Evolutionary conservation across 768 basidiomycete species (phyloP).

Genomic region (Kondoa subrosea): DNA sequence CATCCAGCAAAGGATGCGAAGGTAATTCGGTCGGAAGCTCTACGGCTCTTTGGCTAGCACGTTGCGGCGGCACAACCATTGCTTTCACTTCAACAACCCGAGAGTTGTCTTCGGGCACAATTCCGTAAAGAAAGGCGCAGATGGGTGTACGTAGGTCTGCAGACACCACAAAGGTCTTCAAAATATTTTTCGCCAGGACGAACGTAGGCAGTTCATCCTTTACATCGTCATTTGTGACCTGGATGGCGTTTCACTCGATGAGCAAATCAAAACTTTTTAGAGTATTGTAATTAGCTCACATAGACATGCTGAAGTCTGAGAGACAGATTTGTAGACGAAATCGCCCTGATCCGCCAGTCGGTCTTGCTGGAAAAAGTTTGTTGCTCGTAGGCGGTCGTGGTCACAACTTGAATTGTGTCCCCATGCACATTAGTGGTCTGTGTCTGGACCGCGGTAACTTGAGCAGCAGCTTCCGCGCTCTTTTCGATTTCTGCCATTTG

Average conservation of each 20-base stretch:
- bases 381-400: constrained; percentile 95
- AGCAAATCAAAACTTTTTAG: no score
- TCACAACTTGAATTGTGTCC: constrained; percentile 85
- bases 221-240: constrained; percentile 97
- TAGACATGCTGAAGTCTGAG: constrained; percentile 96
- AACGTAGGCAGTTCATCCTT: constrained; percentile 95
- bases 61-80: constrained; percentile 91
- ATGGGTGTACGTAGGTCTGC: constrained; percentile 92
- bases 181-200: constrained; percentile 89
- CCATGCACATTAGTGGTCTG: constrained; percentile 96
- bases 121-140: constrained; percentile 81
- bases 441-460: constrained; percentile 94
- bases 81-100: constrained; percentile 99
- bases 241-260: no score
- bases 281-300: no score
- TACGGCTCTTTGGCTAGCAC: constrained; percentile 83
- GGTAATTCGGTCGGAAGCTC: constrained; percentile 81
- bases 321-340: constrained; percentile 87
- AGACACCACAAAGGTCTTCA: constrained; percentile 80
- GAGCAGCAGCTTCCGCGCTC: constrained; percentile 77
- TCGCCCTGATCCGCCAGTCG: constrained; percentile 97
- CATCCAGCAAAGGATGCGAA: constrained; percentile 88
- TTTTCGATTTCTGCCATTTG: constrained; percentile 99
- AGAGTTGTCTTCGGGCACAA: constrained; percentile 83
- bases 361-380: constrained; percentile 98